Base-by-base conservation (phyloP, 495 filamentous ascomycete genomes). In the Tuber calosporum region DNA sequence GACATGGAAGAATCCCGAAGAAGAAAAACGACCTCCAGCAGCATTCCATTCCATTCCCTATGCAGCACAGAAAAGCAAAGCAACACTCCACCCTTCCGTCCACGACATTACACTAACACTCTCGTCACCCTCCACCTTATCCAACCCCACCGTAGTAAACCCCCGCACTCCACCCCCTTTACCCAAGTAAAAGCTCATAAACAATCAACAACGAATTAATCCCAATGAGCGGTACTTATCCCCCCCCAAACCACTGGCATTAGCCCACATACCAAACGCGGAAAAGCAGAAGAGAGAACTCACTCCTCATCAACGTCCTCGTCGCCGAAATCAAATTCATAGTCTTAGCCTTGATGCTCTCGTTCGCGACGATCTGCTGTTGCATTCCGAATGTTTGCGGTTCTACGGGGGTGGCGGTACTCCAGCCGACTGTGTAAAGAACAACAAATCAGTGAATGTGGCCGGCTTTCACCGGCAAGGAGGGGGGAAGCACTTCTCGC, bases 301-400 rank as follows among this genome's bases (percentile, higher is more conserved):
- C 87, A 98, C 94, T 93, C 85, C 95, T 89, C 93, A 97, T 97
- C 68, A 98, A 83, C 70, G 93, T 97, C 84, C 95, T 85, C 75
- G 97, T 92, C 81, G 91, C 93, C 34, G 92, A 90, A 77, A 98
- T 93, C 83, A 98, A 83, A 82, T 96, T 94, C 77, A 98, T 87
- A 38, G 93, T 86, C 82, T 92, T 94, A 43, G 88, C 90, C 85
- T 96, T 96, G 74, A 94, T 88, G 83, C 93, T 95, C 80, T 77
- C 70, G 43, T 77, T 62, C 13, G 53, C 53, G 53, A 19, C 75
- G 42, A 73, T 72, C 20, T 70, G 76, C 36, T 48, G 74, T 62
- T 67, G 58, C 71, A 78, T 78, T 20, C 76, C 76, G 34, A 78
- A 77, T 7, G 75, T 45, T 36, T 77, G 76, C 13, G 76, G 76